Conservation (phyloP, 768 basidiomycete genomes). For the Russula foetens region DNA sequence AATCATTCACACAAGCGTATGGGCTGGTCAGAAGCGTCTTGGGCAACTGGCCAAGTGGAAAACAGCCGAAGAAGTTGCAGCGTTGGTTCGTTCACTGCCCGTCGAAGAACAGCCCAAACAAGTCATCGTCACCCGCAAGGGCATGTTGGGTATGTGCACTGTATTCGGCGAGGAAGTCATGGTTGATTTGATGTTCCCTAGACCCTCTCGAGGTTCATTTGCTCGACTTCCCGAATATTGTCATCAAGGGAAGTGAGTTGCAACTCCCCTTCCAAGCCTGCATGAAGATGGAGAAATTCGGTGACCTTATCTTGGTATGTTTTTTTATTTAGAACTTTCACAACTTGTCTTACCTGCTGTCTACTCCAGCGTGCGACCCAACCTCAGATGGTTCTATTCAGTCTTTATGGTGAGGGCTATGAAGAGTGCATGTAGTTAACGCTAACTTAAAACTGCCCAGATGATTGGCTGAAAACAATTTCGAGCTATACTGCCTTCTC, state of each 20-base stretch:
- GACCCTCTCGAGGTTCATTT: constrained; percentile 96
- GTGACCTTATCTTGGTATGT: constrained; percentile 83
- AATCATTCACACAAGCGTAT: constrained; percentile 99
- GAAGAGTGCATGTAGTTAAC: neutral
- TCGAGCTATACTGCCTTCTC: constrained; percentile 99
- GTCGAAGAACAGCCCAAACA: constrained; percentile 99
- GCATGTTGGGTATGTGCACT: constrained; percentile 77
- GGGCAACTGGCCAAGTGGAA: constrained; percentile 99
- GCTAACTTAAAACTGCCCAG: constrained; percentile 31
- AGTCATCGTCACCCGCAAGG: constrained; percentile 98
- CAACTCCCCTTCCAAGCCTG: constrained; percentile 99
- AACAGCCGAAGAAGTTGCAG: constrained; percentile 99
- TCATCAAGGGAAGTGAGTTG: constrained; percentile 98
- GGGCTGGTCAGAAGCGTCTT: constrained; percentile 99
- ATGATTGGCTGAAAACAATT: constrained; percentile 98
- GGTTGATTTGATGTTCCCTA: constrained; percentile 24
- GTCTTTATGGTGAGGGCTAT: constrained; percentile 65
- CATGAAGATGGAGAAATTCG: constrained; percentile 99
- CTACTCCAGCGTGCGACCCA: constrained; percentile 76
- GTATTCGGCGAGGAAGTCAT: neutral
- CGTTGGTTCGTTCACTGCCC: constrained; percentile 92
- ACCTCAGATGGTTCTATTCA: constrained; percentile 98
- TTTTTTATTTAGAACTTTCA: neutral
- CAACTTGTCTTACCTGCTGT: constrained; percentile 4
- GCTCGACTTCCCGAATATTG: constrained; percentile 99